A percentile compares a stretch with the other conserved stretches of the same genome.
Conservation (phyloP, 257 asterid genomes). For the Solanum okadae region DNA sequence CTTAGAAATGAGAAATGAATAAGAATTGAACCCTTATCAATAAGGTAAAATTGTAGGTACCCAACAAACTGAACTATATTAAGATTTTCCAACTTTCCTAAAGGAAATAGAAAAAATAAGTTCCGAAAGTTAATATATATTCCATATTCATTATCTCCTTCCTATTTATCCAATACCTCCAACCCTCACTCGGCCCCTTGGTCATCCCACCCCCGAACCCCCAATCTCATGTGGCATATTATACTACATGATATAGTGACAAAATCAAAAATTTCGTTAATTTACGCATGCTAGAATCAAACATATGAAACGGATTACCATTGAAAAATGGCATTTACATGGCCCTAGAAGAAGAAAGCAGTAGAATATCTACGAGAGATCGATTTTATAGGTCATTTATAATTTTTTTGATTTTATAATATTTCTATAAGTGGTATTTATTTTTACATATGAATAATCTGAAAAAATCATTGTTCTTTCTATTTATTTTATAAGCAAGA, state of each 20-base stretch:
- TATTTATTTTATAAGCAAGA: neutral
- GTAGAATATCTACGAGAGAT: too few species aligned
- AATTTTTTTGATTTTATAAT: too few species aligned
- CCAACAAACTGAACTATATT: neutral
- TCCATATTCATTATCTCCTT: neutral
- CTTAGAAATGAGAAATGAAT: neutral
- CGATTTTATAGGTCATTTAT: too few species aligned
- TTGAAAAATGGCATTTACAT: too few species aligned
- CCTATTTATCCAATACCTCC: neutral
- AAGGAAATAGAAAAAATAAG: neutral
- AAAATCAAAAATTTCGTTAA: too few species aligned
- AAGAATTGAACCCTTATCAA: neutral
- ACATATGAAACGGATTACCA: neutral
- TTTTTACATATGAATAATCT: too few species aligned
- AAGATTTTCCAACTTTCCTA: neutral
- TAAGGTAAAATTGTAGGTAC: neutral
- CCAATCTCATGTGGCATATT: neutral
- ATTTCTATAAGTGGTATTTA: accelerated
- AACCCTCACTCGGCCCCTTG: neutral
- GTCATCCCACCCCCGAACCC: neutral
- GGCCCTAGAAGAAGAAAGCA: too few species aligned
- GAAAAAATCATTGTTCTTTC: neutral
- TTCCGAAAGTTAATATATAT: neutral
- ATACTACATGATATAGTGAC: neutral
- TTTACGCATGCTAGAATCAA: neutral